These are phyloP conservation scores for Lactifluus echinatus DNA, from an alignment of 768 basidiomycete species.

Conservation along the genomic window DNA sequence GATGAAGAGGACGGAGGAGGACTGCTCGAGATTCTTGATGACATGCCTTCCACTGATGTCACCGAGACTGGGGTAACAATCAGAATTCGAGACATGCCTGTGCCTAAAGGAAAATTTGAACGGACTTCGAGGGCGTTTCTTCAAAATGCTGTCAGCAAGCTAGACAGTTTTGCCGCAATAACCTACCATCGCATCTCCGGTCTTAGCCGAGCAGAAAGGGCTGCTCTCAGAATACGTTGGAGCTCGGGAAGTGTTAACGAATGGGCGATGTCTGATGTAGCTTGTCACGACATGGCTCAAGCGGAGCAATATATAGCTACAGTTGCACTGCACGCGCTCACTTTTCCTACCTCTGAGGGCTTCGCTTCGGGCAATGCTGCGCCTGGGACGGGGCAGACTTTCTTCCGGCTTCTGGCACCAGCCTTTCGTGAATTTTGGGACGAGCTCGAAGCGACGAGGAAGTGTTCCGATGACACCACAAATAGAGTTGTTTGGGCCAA, in stretches of 20 bases:
- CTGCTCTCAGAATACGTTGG: slow-evolving; percentile 68
- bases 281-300: slow-evolving; percentile 67
- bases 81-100: slow-evolving; percentile 57
- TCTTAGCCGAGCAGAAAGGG: slow-evolving; percentile 65
- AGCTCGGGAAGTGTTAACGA: slow-evolving; percentile 46
- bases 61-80: slow-evolving; percentile 47
- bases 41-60: slow-evolving; percentile 47
- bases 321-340: slow-evolving; percentile 72
- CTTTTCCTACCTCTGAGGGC: slow-evolving; percentile 53
- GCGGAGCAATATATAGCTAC: slow-evolving; percentile 89
- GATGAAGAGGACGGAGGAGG: slow-evolving; percentile 49
- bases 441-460: slow-evolving; percentile 64
- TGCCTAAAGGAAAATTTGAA: slow-evolving; percentile 79
- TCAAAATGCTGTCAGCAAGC: slow-evolving; percentile 54
- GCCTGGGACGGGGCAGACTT: slow-evolving; percentile 45
- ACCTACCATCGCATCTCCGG: slow-evolving; percentile 60
- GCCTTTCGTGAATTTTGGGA: slow-evolving; percentile 89
- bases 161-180: slow-evolving; percentile 68
- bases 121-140: slow-evolving; percentile 72
- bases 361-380: slow-evolving; percentile 47
- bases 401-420: slow-evolving; percentile 72
- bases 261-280: slow-evolving; percentile 80
- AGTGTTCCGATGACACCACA: slow-evolving; percentile 45
- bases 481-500: slow-evolving; percentile 69
- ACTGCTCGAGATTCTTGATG: slow-evolving; percentile 67